Base-by-base conservation (phyloP, 352 stramenopile genomes). In the Pythium phragmiticola region DNA sequence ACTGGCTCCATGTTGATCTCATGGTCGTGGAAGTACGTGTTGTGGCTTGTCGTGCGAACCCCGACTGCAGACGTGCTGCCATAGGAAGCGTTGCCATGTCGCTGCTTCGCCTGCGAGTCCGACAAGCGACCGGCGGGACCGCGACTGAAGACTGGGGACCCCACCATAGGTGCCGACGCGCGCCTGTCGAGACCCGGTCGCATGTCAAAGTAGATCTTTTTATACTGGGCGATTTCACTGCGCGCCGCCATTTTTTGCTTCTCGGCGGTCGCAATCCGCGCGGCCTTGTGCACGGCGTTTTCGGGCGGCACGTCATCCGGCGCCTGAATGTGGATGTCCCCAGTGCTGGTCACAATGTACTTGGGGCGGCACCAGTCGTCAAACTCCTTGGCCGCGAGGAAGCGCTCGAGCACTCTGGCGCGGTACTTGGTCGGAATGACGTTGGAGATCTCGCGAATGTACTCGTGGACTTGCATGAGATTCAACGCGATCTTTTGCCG, bases 391-490 rank as follows among this genome's bases (percentile, higher is more conserved):
- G 74, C 72, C 30, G 70, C 59, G 14, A 67, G 50, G 17, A 81
- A 52, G 2, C 75, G 67, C 4, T 51, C 33, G 16, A 68, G 37
- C 19, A 68, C 61, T 16, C 51, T 49, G 50, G 76, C 63, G 5
- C 74, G 71, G 30, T 75, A 57, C 1, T 64, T 53, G 1, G 53
- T 51, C 2, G 74, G 70, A 37, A 84, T 74, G 1, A 59, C 69
- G 0, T 59, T 34, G 3, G 71, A 69, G 39, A 82, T 65, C n/a
- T 76, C 69, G 28, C 65, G 66, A 7, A 80, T 72, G 33, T 70
- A 70, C 43, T 84, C 67, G 52, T 78, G 73, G 2, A 78, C 71
- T 59, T 74, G 64, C 5, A 82, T 54, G 0, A 81, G 50, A 21
- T 71, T 61, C 3, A 61, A 41, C 16, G 64, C 66, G 3, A 56